Percentiles rank a stretch among this genome's conserved stretches.
These are phyloP conservation scores for Psilocybe mexicana DNA, from an alignment of 1,284 basidiomycete genomes.

Conservation along the genomic window DNA sequence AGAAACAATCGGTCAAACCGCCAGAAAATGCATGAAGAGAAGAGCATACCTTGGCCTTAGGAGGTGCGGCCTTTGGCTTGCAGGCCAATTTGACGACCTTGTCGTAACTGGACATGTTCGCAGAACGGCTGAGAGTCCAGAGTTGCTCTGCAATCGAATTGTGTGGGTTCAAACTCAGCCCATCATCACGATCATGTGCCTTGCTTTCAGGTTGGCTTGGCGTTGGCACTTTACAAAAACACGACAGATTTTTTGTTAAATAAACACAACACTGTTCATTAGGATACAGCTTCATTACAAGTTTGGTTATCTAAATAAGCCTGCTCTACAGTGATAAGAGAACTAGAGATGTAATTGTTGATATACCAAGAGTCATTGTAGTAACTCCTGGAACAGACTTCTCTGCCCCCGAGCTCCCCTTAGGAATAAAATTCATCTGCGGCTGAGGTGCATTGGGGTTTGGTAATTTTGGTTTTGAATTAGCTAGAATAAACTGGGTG, in stretches of 20 bases:
- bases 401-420: neutral
- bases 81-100: slow-evolving; percentile 90
- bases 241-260: too few species aligned
- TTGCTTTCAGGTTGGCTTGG: too few species aligned
- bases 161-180: slow-evolving; percentile 31
- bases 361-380: neutral
- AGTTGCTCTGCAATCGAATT: slow-evolving; percentile 12
- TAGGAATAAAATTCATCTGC: neutral
- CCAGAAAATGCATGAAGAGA: neutral
- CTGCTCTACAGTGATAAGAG: neutral
- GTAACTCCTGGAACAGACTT: neutral
- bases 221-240: too few species aligned
- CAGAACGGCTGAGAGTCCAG: slow-evolving; percentile 10
- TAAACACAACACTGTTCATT: too few species aligned
- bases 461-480: neutral
- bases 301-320: too few species aligned
- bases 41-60: slow-evolving; percentile 81
- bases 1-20: slow-evolving; percentile 9
- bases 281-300: too few species aligned
- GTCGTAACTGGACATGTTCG: slow-evolving; percentile 74
- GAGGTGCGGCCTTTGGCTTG: slow-evolving; percentile 92
- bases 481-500: neutral
- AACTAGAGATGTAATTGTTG: neutral
- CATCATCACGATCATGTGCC: slow-evolving; percentile 15
- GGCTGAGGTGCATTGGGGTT: slow-evolving; percentile 1